These are phyloP conservation scores for Peziza echinospora DNA, from an alignment of 495 filamentous ascomycete species.

Conservation along the genomic window DNA sequence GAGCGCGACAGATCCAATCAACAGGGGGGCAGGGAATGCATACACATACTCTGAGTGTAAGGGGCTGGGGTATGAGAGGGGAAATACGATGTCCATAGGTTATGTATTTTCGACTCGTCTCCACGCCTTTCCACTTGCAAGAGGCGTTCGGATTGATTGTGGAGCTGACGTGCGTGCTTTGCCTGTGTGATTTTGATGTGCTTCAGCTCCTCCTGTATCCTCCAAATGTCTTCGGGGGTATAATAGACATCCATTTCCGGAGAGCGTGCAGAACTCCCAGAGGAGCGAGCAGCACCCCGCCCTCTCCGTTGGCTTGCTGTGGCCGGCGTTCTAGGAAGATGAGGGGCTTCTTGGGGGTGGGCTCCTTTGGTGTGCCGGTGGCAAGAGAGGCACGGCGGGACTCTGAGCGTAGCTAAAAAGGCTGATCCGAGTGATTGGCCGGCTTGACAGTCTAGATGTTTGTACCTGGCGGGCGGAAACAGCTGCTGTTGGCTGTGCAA, in stretches of 20 bases:
- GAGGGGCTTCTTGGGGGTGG: too few relatives aligned
- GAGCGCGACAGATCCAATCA: too few relatives aligned
- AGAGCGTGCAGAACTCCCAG: slow-evolving; percentile 13
- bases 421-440: too few relatives aligned
- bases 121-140: slow-evolving; percentile 41
- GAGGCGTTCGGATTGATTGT: slow-evolving; percentile 25
- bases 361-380: too few relatives aligned
- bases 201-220: slow-evolving; percentile 44
- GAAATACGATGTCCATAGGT: slow-evolving; percentile 51
- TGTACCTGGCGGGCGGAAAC: too few relatives aligned
- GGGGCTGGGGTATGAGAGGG: slow-evolving; percentile 26
- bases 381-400: too few relatives aligned
- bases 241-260: slow-evolving; percentile 15
- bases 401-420: too few relatives aligned
- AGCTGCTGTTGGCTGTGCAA: too few relatives aligned
- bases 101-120: slow-evolving; percentile 44
- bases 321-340: too few relatives aligned
- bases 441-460: too few relatives aligned
- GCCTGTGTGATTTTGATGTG: slow-evolving; percentile 40
- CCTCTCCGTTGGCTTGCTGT: too few relatives aligned
- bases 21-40: too few relatives aligned
- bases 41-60: slow-evolving; percentile 18
- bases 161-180: slow-evolving; percentile 37
- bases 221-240: slow-evolving; percentile 37
- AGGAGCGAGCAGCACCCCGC: slow-evolving; percentile 5